These are phyloP conservation scores for Draba incana DNA, from an alignment of 345 rosid genomes.

Conservation along the genomic window DNA sequence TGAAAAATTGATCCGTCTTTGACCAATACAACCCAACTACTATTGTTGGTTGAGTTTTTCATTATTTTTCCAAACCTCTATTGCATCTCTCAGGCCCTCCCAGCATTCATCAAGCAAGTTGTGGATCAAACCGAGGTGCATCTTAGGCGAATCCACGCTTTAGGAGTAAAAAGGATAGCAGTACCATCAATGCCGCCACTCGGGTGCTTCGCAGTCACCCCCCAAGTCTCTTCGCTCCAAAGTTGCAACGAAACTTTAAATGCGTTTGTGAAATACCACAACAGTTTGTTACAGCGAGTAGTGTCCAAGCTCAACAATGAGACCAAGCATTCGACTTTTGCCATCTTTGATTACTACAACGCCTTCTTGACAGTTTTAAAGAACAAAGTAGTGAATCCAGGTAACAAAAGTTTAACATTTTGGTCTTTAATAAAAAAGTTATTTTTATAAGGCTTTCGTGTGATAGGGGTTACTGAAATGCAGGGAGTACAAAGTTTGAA, in stretches of 20 bases:
- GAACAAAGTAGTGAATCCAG: conserved; percentile 38
- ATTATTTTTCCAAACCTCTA: background rate
- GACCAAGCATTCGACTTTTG: conserved; percentile 38
- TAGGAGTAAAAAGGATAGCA: conserved; percentile 61
- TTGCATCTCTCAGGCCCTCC: conserved; percentile 49
- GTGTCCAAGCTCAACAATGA: conserved; percentile 49
- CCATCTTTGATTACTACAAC: conserved; percentile 51
- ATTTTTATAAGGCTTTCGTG: background rate
- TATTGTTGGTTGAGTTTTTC: too few relatives aligned
- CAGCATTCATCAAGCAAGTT: conserved; percentile 45
- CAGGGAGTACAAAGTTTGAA: conserved; percentile 44
- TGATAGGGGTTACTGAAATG: background rate
- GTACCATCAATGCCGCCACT: conserved; percentile 57
- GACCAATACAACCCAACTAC: too few relatives aligned
- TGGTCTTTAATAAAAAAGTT: background rate
- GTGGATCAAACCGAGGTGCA: conserved; percentile 55
- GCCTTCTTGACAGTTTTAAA: conserved; percentile 57
- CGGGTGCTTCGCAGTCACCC: conserved; percentile 63
- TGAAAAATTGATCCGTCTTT: too few relatives aligned
- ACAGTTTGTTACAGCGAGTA: conserved; percentile 50
- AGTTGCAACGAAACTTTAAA: conserved; percentile 51
- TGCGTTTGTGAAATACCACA: conserved; percentile 49
- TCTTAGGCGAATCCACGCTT: conserved; percentile 47
- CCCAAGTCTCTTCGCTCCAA: too few relatives aligned
- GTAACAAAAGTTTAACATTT: conserved; percentile 16